Percentiles rank a stretch among this genome's conserved stretches.
These are phyloP conservation scores for Plasmopara muralis DNA, from an alignment of 352 stramenopile genomes.

Conservation along the genomic window DNA sequence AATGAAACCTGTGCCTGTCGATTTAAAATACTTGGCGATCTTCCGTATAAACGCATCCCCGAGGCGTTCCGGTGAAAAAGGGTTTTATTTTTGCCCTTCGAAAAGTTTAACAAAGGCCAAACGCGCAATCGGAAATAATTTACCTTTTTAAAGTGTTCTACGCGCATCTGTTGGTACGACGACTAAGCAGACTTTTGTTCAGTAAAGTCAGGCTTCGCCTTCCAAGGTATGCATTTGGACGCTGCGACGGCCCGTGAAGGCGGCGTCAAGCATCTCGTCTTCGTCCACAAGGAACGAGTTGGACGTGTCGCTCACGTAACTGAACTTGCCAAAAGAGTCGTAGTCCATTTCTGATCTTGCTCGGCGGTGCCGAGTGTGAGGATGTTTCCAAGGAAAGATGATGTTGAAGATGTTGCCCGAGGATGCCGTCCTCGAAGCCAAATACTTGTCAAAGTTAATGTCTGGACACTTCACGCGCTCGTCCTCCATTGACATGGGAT, in stretches of 20 bases:
- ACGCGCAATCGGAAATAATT: constrained; percentile 26
- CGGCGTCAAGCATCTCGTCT: constrained; percentile 83
- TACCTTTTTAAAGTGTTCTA: constrained; percentile 31
- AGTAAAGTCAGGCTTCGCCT: constrained; percentile 46
- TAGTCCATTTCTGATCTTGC: constrained; percentile 48
- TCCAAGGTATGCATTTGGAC: constrained; percentile 78
- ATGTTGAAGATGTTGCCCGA: constrained; percentile 79
- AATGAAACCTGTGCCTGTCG: too few species aligned
- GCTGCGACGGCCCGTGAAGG: constrained; percentile 74
- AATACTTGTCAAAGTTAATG: constrained; percentile 83
- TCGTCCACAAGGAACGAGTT: constrained; percentile 86
- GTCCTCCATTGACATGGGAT: constrained; percentile 62
- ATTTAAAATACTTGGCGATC: too few species aligned
- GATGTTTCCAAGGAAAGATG: constrained; percentile 73
- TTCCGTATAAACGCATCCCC: too few species aligned
- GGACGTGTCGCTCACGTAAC: constrained; percentile 84
- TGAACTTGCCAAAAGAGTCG: constrained; percentile 83
- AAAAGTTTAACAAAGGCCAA: not conserved
- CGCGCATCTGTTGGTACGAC: constrained; percentile 33
- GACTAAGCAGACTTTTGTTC: constrained; percentile 25
- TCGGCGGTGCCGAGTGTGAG: constrained; percentile 38
- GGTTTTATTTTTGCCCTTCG: too few species aligned
- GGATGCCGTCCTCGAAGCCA: constrained; percentile 73
- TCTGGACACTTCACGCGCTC: constrained; percentile 71
- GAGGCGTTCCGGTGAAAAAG: too few species aligned